phyloP scores from a whole-genome alignment of 2,329 filamentous ascomycete species.

The Aspergillus brasiliensis region DNA sequence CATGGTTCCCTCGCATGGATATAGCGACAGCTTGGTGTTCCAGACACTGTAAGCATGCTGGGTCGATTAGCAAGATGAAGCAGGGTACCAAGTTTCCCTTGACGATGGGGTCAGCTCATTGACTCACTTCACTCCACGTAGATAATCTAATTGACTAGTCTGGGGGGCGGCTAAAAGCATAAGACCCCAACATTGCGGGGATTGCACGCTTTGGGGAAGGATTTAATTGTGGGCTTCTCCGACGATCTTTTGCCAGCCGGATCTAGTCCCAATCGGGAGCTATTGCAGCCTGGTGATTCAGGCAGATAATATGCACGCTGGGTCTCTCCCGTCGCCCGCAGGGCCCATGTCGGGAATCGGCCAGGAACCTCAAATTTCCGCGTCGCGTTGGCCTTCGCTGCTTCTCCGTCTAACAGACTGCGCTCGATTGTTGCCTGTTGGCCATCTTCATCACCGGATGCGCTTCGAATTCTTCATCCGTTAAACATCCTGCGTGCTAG shows the following conservation, averaged over 20 bases:
- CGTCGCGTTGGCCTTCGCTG: constrained; percentile 37
- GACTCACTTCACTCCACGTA: neutral
- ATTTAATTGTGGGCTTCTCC: neutral
- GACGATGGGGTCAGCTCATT: neutral
- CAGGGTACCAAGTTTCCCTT: neutral
- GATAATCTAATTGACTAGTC: neutral
- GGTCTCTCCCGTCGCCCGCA: constrained; percentile 18
- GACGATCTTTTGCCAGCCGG: neutral
- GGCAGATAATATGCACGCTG: constrained; percentile 18
- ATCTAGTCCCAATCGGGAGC: neutral
- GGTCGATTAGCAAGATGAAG: neutral
- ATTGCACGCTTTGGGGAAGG: neutral
- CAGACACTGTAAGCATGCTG: neutral
- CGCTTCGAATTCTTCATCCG: constrained; percentile 8
- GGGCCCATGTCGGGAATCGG: constrained; percentile 5
- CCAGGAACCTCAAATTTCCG: constrained; percentile 38
- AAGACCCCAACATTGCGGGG: constrained; percentile 4
- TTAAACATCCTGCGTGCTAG: neutral
- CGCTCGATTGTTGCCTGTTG: constrained; percentile 9
- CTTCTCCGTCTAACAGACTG: constrained; percentile 12
- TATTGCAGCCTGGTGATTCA: constrained; percentile 19
- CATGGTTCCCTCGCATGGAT: constrained; percentile 1
- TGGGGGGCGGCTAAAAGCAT: neutral
- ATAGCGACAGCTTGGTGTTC: too few species aligned
- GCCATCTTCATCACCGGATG: constrained; percentile 13